Base-by-base conservation (phyloP, 495 filamentous ascomycete genomes). In the Hyphodiscus hymeniophilus region DNA sequence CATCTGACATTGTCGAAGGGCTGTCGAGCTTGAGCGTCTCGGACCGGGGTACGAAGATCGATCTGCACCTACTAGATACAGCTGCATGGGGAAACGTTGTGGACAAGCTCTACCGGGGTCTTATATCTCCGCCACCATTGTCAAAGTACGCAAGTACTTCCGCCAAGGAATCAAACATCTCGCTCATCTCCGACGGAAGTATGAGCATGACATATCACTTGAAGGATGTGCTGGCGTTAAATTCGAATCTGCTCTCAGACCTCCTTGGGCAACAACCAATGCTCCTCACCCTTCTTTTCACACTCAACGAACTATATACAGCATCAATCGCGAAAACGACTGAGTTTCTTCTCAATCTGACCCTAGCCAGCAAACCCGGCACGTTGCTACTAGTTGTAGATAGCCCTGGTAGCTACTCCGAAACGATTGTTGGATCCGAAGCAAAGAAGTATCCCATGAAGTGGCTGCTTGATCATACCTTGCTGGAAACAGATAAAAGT, bases 241-340 rank as follows among this genome's bases (percentile, higher is more conserved):
- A 63, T 2, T 63, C 67, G 7, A 47, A 61, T 0, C 59, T 63
- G 0, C 61, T 87, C 3, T 36, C 56, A 10, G 42, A 56, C 8
- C 33, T 79, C 0, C 46, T 81, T 1, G 58, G 56, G 0, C 17
- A 18, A 31, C 7, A 35, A 17, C 65, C 69, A 1, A 45, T 42
- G 7, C 38, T 97, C 0, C 70, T 92, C 3, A 95, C 92, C 0
- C 64, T 96, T 0, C 80, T 96, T 65, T 97, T 96, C 72, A 95
- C 90, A 0, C 76, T 96, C n/a, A 97, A 96, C 63, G 92, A 98
- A 65, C 82, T 98, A 3, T 96, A 95, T 69, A 72, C 74, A 0
- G 73, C 80, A 8, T 89, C 87, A 2, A 71, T 89, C 45, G 67
- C 77, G 3, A 75, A 77, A 38, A 84, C 91, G 0, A 95, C 91